Evolutionary conservation across 345 rosid genomes (phyloP).

Genomic region (Hibiscus tridactylites): DNA sequence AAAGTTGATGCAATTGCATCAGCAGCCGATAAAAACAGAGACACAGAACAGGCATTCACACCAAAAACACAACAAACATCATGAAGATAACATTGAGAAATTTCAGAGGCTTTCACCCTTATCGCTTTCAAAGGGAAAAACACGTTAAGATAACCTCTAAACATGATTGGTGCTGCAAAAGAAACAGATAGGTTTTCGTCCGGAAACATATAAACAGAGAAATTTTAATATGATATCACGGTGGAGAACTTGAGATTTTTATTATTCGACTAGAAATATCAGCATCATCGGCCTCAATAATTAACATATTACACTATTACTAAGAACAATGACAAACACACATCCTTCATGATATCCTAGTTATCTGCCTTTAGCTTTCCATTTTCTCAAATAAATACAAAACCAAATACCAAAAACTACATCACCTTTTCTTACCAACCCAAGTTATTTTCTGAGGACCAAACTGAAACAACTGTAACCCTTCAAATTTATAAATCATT

Average conservation of each 20-base stretch:
- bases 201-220: background rate
- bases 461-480: slow-evolving; percentile 1
- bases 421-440: background rate
- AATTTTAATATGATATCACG: background rate
- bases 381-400: background rate
- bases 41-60: background rate
- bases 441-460: slow-evolving; percentile 3
- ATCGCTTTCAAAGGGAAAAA: slow-evolving; percentile 9
- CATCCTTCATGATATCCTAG: background rate
- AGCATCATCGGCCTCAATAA: background rate
- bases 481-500: background rate
- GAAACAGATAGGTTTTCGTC: background rate
- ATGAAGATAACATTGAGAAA: slow-evolving; percentile 1
- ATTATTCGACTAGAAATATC: background rate
- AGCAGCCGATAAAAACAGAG: background rate
- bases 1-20: background rate
- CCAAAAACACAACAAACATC: background rate
- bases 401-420: slow-evolving; percentile 11
- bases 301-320: background rate
- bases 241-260: background rate
- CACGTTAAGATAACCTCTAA: background rate
- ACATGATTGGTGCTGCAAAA: background rate
- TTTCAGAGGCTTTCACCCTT: slow-evolving; percentile 4
- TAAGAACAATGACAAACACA: background rate
- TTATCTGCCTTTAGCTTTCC: slow-evolving; percentile 7